Conservation (phyloP, 306 rosid genomes). For the Geum urbanum region DNA sequence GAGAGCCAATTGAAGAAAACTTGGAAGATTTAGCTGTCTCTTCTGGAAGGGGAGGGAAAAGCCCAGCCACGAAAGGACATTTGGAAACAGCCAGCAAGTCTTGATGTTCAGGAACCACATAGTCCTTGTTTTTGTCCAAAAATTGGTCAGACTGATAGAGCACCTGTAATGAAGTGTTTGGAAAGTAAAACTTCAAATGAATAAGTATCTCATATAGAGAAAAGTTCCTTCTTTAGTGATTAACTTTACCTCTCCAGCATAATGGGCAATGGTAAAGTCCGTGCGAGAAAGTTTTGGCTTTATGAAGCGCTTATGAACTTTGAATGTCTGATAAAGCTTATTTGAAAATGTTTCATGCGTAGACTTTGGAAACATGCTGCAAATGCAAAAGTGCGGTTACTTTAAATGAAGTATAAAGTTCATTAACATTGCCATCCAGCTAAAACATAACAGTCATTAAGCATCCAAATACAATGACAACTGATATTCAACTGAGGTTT, state of each 20-base stretch:
- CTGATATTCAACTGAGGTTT: neutral
- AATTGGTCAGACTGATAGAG: conserved; percentile 85
- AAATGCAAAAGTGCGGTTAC: conserved; percentile 28
- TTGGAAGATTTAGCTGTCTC: conserved; percentile 90
- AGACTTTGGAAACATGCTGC: conserved; percentile 99
- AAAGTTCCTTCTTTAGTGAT: conserved; percentile 21
- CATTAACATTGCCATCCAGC: conserved; percentile 11
- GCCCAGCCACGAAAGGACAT: conserved; percentile 91
- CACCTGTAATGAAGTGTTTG: conserved; percentile 56
- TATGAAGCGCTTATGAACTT: conserved; percentile 81
- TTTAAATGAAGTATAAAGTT: neutral
- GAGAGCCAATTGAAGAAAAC: conserved; percentile 95
- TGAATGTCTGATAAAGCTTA: conserved; percentile 96
- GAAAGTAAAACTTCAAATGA: conserved; percentile 25
- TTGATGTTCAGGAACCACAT: conserved; percentile 95
- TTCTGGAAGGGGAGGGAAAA: conserved; percentile 93
- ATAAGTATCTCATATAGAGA: conserved; percentile 18
- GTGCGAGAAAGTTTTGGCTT: conserved; percentile 98
- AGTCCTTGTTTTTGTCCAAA: conserved; percentile 99
- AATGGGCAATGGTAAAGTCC: conserved; percentile 77
- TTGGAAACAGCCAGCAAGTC: conserved; percentile 82
- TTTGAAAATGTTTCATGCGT: conserved; percentile 99
- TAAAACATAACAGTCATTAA: neutral
- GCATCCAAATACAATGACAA: neutral
- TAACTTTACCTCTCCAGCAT: conserved; percentile 92